Percentiles rank a stretch among this genome's conserved stretches.
Conservation (phyloP, 164 flowering plant genomes). For the Vitis cinerea region DNA sequence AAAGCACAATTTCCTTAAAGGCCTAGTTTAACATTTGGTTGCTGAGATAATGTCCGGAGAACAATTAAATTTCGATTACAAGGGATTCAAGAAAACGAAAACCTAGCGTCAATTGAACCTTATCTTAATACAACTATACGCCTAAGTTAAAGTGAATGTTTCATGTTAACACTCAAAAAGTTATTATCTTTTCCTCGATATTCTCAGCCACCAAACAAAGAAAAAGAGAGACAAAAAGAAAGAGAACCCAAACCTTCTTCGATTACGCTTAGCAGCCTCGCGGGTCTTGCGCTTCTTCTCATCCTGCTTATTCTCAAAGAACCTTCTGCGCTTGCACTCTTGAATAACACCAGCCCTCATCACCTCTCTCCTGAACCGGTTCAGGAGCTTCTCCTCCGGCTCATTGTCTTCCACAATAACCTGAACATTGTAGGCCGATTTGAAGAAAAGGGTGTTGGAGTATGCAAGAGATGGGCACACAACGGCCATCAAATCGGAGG, state of each 20-base stretch:
- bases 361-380: conserved; percentile 70
- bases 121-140: too few species aligned
- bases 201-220: conserved; percentile 4
- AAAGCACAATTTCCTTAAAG: too few species aligned
- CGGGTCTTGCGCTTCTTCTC: conserved; percentile 62
- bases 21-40: too few species aligned
- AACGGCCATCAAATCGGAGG: conserved; percentile 42
- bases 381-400: conserved; percentile 62
- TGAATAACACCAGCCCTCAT: conserved; percentile 67
- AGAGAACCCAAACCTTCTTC: conserved; percentile 35
- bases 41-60: too few species aligned
- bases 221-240: neutral
- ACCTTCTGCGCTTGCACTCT: conserved; percentile 60
- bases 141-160: too few species aligned
- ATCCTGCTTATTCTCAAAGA: conserved; percentile 63
- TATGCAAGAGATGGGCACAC: conserved; percentile 60
- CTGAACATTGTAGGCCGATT: conserved; percentile 61
- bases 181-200: neutral
- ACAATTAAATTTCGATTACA: too few species aligned
- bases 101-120: neutral
- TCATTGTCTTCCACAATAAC: conserved; percentile 67
- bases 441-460: conserved; percentile 58
- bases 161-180: too few species aligned
- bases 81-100: neutral
- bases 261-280: conserved; percentile 73